Evolutionary conservation across 352 stramenopile genomes (phyloP).

Genomic region (Phytopythium helicoides): DNA sequence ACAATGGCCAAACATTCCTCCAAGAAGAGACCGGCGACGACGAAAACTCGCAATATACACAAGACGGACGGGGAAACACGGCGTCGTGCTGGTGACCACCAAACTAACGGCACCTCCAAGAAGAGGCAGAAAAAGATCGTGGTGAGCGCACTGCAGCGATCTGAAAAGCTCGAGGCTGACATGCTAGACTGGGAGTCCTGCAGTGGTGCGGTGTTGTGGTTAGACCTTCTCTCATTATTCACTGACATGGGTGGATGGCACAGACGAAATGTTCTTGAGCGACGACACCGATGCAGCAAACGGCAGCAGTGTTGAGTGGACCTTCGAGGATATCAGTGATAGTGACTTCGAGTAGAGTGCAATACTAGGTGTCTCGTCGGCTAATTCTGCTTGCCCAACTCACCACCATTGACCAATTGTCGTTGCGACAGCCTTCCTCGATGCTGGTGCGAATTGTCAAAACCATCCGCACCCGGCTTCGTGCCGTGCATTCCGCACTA

Average conservation of each 20-base stretch:
- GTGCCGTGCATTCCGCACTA: too few relatives aligned
- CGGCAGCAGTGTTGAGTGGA: constrained; percentile 26
- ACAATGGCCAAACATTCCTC: constrained; percentile 2
- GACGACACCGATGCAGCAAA: constrained; percentile 13
- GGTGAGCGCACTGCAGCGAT: constrained; percentile 9
- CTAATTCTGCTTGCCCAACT: too few relatives aligned
- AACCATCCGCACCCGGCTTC: too few relatives aligned
- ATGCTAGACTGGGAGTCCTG: constrained; percentile 67
- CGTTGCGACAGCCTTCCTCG: too few relatives aligned
- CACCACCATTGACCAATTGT: too few relatives aligned
- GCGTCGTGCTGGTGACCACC: neutral
- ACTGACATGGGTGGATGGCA: neutral
- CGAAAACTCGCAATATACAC: neutral
- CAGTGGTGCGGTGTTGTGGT: constrained; percentile 31
- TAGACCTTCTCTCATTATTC: neutral
- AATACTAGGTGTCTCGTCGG: too few relatives aligned
- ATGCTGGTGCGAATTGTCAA: too few relatives aligned
- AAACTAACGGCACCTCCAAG: constrained; percentile 3
- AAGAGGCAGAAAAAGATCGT: constrained; percentile 12
- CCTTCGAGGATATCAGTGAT: constrained; percentile 62
- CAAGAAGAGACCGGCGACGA: constrained; percentile 1
- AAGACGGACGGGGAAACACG: neutral
- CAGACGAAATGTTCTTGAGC: constrained; percentile 32
- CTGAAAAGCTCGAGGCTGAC: constrained; percentile 33
- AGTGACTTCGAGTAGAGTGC: constrained; percentile 50